Base-by-base conservation (phyloP, 257 asterid species). In the Leptodermis oblonga region DNA sequence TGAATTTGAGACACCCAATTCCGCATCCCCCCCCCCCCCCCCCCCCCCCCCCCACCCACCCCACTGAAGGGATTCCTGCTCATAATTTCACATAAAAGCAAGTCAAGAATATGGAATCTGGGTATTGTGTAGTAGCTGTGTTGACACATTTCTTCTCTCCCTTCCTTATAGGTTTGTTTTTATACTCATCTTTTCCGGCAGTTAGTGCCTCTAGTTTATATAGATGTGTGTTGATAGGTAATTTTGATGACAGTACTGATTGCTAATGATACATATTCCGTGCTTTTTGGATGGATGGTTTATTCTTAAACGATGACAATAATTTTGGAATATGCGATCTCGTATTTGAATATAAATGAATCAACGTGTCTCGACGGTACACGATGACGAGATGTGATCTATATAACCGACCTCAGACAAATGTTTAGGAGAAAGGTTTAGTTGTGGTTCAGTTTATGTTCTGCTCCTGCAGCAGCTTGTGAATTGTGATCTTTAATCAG, bases 1-100 rank as follows among this genome's bases (percentile, higher is more conserved):
- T 90, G 87, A 87, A 61, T 43, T 42, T 59, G 60, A 70, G 73
- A 52, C 52, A 17, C 33, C n/a, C 53, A 49, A 64, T 39, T 5
- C 43, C 65, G 26, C 58, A 36, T 71, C 51, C 8, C 15, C 15
- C 20, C 30, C 5, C 28, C 13, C 45, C 33, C 43, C 39, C 4
- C 67, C 23, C n/a, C n/a, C n/a, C n/a, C n/a, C n/a, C n/a, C n/a
- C n/a, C n/a, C n/a, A n/a, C n/a, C n/a, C 63, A 74, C 73, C 30
- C 64, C 65, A 68, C 43, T 70, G 69, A 73, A 26, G 65, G 74
- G 68, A 67, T 74, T 23, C 71, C 30, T 17, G 1, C 43, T 74
- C 22, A 54, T 17, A 4, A 14, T 25, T 54, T 54, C 15, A 17
- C 15, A 7, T 1, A 6, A 20, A 25, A 1, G 59, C 7, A 52